Base-by-base conservation (phyloP, 768 basidiomycete species). In the Amyloporia xantha region DNA sequence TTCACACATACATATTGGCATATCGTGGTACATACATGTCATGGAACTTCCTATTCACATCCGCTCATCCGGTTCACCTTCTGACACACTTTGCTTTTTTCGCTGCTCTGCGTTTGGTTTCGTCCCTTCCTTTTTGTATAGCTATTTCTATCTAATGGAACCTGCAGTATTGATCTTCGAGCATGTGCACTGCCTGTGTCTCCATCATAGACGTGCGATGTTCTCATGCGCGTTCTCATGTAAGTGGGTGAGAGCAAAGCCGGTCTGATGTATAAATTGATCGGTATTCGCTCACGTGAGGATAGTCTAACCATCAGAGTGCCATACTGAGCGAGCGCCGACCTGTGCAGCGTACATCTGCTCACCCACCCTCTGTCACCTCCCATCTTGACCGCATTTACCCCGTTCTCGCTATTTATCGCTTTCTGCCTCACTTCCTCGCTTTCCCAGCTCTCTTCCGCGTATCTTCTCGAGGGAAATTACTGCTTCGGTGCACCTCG, bases 271-370 rank as follows among this genome's bases (percentile, higher is more conserved):
- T n/a, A n/a, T n/a, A n/a, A n/a, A n/a, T n/a, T n/a, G n/a, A n/a
- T n/a, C n/a, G n/a, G n/a, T n/a, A n/a, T n/a, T n/a, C n/a, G n/a
- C n/a, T n/a, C n/a, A n/a, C n/a, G n/a, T n/a, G n/a, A n/a, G n/a
- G n/a, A n/a, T n/a, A n/a, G n/a, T n/a, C n/a, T 9, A 35, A n/a
- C 33, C 33, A 35, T 9, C 33, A 28, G 26, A 26, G 26, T 26
- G 21, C 42, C 42, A 43, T 43, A 4, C 17, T n/a, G 26, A 26
- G 42, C 42, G 28, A 26, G 3, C 42, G 42, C 42, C 42, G 42
- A 43, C 42, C 42, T 43, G 42, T 43, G 42, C 42, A 43, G 26
- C 30, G n/a, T n/a, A n/a, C n/a, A n/a, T n/a, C n/a, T n/a, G n/a
- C n/a, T n/a, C n/a, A n/a, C n/a, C n/a, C n/a, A n/a, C n/a, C n/a